These are phyloP conservation scores for Lanmaoa rubissima DNA, from an alignment of 768 basidiomycete genomes.

Conservation along the genomic window DNA sequence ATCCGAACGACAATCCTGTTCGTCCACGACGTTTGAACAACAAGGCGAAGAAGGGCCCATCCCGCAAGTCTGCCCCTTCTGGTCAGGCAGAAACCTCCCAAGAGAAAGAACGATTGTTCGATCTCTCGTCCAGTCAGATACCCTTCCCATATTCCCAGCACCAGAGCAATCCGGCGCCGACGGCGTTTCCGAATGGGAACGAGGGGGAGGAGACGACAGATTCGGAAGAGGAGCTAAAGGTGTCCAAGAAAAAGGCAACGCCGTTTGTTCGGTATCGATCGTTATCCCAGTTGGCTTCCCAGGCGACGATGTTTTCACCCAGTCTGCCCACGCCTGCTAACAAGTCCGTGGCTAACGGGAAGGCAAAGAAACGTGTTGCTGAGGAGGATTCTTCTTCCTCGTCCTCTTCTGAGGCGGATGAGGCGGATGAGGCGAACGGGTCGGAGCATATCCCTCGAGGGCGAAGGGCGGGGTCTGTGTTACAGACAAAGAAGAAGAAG, in stretches of 20 bases:
- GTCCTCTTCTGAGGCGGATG: slow-evolving; percentile 42
- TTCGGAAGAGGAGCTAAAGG: slow-evolving; percentile 20
- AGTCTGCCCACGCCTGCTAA: slow-evolving; percentile 35
- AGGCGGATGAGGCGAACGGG: slow-evolving; percentile 31
- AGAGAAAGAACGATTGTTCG: slow-evolving; percentile 40
- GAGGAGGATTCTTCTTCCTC: slow-evolving; percentile 34
- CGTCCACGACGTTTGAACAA: not conserved
- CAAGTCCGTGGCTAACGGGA: slow-evolving; percentile 28
- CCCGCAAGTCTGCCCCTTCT: not conserved
- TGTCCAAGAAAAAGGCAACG: slow-evolving; percentile 21
- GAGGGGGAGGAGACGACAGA: slow-evolving; percentile 34
- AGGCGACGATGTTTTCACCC: slow-evolving; percentile 34
- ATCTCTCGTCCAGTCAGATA: slow-evolving; percentile 50
- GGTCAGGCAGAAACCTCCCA: not conserved
- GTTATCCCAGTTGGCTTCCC: slow-evolving; percentile 51
- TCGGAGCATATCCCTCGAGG: slow-evolving; percentile 60
- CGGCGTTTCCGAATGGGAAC: slow-evolving; percentile 28
- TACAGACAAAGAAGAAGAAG: slow-evolving; percentile 28
- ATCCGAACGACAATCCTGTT: not conserved
- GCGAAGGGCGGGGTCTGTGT: slow-evolving; percentile 49
- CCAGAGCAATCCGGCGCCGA: slow-evolving; percentile 10
- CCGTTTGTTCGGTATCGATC: slow-evolving; percentile 36
- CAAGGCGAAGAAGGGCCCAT: slow-evolving; percentile 12
- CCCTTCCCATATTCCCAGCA: slow-evolving; percentile 56
- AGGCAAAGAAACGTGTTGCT: slow-evolving; percentile 19